Conservation (phyloP, 202 grass and related monocot genomes). For the Hordeum pubiflorum region DNA sequence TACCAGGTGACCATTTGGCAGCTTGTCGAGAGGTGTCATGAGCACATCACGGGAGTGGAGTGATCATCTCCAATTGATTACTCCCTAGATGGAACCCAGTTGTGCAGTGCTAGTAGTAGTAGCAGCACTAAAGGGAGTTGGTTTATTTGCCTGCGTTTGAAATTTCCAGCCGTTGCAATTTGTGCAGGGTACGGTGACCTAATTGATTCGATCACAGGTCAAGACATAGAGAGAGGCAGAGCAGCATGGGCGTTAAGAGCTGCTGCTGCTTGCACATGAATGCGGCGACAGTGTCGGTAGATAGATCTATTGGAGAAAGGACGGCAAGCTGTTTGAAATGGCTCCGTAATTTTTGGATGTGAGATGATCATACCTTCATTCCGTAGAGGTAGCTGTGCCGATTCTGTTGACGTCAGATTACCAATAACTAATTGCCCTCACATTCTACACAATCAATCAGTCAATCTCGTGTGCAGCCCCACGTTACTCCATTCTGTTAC, state of each 20-base stretch:
- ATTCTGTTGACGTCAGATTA: not conserved
- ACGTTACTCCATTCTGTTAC: slow-evolving; percentile 13
- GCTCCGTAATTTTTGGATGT: not conserved
- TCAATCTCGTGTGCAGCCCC: not conserved
- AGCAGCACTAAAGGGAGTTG: not conserved
- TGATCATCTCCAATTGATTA: not conserved
- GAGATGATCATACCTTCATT: not conserved
- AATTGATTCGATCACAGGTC: not conserved
- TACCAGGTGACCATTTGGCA: slow-evolving; percentile 5
- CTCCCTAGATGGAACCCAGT: not conserved
- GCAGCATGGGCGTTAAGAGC: not conserved
- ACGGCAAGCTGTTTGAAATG: not conserved
- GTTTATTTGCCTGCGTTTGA: not conserved
- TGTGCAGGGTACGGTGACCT: not conserved
- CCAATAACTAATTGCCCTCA: not conserved
- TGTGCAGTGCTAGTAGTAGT: not conserved
- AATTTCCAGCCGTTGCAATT: slow-evolving; percentile 12
- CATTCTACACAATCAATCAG: not conserved
- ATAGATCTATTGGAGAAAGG: not conserved
- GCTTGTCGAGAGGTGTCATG: not conserved
- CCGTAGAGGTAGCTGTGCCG: not conserved
- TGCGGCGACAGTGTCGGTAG: not conserved
- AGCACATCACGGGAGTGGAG: not conserved
- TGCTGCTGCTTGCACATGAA: not conserved
- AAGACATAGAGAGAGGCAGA: not conserved